Percentiles rank a stretch among this genome's conserved stretches.
phyloP scores from a whole-genome alignment of 495 filamentous ascomycete species.

The Achaetomiella virescens region DNA sequence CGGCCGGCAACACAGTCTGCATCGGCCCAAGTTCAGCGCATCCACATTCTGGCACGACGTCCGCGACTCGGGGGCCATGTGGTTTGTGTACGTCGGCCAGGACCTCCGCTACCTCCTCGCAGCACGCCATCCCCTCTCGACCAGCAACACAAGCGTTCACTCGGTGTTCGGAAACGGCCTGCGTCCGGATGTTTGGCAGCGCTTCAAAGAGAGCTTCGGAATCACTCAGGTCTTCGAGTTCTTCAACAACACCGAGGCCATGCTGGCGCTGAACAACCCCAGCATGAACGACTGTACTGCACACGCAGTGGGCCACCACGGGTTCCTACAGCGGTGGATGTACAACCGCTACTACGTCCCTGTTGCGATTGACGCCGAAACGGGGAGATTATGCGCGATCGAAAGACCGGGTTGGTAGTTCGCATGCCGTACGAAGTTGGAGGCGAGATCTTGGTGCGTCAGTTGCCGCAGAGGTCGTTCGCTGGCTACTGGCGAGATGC shows the following conservation, averaged over 20 bases:
- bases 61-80: constrained; percentile 58
- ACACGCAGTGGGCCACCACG: constrained; percentile 67
- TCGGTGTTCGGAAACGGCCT: constrained; percentile 73
- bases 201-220: constrained; percentile 59
- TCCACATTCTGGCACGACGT: constrained; percentile 71
- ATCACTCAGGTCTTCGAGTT: constrained; percentile 56
- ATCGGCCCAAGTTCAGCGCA: constrained; percentile 64
- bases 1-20: constrained; percentile 55
- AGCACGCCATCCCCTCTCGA: constrained; percentile 56
- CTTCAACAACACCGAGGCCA: constrained; percentile 61
- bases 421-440: constrained; percentile 59
- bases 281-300: constrained; percentile 54
- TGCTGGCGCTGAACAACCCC: constrained; percentile 54
- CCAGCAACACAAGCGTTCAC: constrained; percentile 56
- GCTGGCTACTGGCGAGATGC: constrained; percentile 65
- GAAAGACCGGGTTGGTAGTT: constrained; percentile 59
- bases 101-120: constrained; percentile 71
- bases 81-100: constrained; percentile 80
- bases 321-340: constrained; percentile 46
- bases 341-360: constrained; percentile 53
- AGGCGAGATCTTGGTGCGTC: constrained; percentile 68
- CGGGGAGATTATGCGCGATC: constrained; percentile 56
- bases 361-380: constrained; percentile 61
- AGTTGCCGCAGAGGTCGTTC: constrained; percentile 53
- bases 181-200: constrained; percentile 69